These are phyloP conservation scores for Fusarium foetens DNA, from an alignment of 2,329 filamentous ascomycete species.

Conservation along the genomic window DNA sequence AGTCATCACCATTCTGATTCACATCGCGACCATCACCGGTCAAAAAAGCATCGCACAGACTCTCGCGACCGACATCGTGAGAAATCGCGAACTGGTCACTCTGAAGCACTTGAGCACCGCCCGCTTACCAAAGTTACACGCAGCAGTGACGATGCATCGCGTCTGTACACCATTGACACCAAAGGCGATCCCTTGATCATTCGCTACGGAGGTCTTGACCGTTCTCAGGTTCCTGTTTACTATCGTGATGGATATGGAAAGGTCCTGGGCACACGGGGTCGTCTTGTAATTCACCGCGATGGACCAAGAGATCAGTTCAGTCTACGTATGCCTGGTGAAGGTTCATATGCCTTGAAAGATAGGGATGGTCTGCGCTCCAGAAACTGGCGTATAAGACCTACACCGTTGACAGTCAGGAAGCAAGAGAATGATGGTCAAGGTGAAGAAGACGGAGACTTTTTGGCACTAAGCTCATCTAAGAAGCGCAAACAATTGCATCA, in stretches of 20 bases:
- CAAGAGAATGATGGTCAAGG: slow-evolving; percentile 38
- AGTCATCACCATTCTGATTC: slow-evolving; percentile 31
- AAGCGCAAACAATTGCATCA: slow-evolving; percentile 54
- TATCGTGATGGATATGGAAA: slow-evolving; percentile 73
- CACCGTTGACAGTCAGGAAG: slow-evolving; percentile 53
- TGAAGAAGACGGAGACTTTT: slow-evolving; percentile 56
- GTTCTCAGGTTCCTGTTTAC: slow-evolving; percentile 77
- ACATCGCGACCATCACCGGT: slow-evolving; percentile 27
- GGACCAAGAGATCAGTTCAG: slow-evolving; percentile 66
- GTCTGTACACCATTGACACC: slow-evolving; percentile 71
- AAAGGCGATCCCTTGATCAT: slow-evolving; percentile 81
- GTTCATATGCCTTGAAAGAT: slow-evolving; percentile 46
- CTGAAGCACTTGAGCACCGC: slow-evolving; percentile 17
- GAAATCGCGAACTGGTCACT: slow-evolving; percentile 1
- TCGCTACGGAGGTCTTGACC: slow-evolving; percentile 78
- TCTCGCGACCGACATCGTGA: slow-evolving; percentile 27
- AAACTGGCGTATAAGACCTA: slow-evolving; percentile 51
- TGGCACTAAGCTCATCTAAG: slow-evolving; percentile 56
- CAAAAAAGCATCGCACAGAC: slow-evolving; percentile 31
- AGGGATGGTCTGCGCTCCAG: slow-evolving; percentile 61
- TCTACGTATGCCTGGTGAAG: slow-evolving; percentile 58
- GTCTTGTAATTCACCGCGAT: slow-evolving; percentile 74
- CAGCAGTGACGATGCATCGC: slow-evolving; percentile 31
- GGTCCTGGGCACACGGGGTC: slow-evolving; percentile 72
- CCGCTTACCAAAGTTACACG: slow-evolving; percentile 1